phyloP scores from a whole-genome alignment of 768 basidiomycete species.

The Hysterangium stoloniferum region DNA sequence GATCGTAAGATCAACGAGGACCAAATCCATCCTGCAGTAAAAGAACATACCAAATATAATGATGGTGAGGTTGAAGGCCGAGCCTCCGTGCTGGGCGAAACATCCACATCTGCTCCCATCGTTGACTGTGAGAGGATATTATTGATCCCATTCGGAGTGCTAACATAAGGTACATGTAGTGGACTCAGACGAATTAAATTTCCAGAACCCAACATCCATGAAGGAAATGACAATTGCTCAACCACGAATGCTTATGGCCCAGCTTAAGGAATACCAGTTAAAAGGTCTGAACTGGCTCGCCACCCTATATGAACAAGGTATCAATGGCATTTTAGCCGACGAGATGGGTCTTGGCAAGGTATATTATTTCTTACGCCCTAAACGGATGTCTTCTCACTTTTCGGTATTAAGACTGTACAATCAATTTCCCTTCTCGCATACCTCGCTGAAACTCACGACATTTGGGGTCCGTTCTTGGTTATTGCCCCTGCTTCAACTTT shows the following conservation, averaged over 20 bases:
- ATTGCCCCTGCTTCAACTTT: conserved; percentile 96
- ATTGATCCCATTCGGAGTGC: neutral
- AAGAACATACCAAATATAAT: conserved; percentile 35
- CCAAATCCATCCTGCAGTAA: conserved; percentile 54
- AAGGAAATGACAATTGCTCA: conserved; percentile 83
- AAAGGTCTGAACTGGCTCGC: conserved; percentile 98
- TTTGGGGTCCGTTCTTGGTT: conserved; percentile 98
- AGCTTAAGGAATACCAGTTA: conserved; percentile 95
- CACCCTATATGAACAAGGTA: conserved; percentile 96
- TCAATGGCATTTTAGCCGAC: conserved; percentile 98
- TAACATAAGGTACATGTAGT: conserved; percentile 36
- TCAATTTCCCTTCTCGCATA: conserved; percentile 95
- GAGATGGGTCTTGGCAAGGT: conserved; percentile 97
- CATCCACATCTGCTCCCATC: conserved; percentile 34
- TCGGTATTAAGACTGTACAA: conserved; percentile 74
- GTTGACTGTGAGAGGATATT: conserved; percentile 58
- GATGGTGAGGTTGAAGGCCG: conserved; percentile 33
- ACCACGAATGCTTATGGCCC: conserved; percentile 93
- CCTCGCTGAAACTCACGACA: conserved; percentile 93
- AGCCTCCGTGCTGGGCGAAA: conserved; percentile 18
- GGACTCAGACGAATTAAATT: conserved; percentile 95
- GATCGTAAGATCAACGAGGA: conserved; percentile 79
- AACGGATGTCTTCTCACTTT: conserved; percentile 16
- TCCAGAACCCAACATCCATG: conserved; percentile 94
- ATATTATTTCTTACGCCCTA: conserved; percentile 8